phyloP scores from a whole-genome alignment of 2,329 filamentous ascomycete genomes.

The Niveomyces coronatus region DNA sequence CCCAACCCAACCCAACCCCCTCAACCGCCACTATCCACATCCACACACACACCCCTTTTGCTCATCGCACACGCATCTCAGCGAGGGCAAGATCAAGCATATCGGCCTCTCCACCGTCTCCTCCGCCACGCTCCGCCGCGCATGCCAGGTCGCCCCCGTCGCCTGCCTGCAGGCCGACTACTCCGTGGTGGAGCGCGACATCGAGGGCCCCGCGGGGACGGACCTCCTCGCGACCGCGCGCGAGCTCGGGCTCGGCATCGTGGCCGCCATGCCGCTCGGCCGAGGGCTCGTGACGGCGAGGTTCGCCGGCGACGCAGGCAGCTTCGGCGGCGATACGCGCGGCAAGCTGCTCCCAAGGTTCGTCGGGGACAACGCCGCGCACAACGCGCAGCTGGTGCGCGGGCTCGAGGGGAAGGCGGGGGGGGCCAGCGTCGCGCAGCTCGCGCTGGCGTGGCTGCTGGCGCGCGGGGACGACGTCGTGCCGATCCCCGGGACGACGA shows the following conservation, averaged over 20 bases:
- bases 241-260: conserved; percentile 43
- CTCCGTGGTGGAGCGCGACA: conserved; percentile 40
- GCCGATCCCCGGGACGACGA: too few species aligned
- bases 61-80: too few species aligned
- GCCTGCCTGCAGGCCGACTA: conserved; percentile 43
- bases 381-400: too few species aligned
- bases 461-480: too few species aligned
- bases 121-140: conserved; percentile 37
- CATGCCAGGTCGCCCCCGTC: conserved; percentile 35
- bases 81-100: conserved; percentile 42
- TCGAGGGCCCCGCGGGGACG: conserved; percentile 39
- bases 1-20: neutral
- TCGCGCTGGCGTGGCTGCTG: too few species aligned
- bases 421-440: too few species aligned
- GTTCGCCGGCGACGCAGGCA: too few species aligned
- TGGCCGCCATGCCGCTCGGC: conserved; percentile 48
- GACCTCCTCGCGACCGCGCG: conserved; percentile 39
- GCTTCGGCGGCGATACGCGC: too few species aligned
- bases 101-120: conserved; percentile 39
- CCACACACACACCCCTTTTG: too few species aligned
- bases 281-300: conserved; percentile 41
- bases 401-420: too few species aligned
- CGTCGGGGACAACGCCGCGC: too few species aligned
- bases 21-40: neutral
- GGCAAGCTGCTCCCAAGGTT: too few species aligned